Evolutionary conservation across 371 early-diverging fungal species (phyloP).

Genomic region (Mortierella sp.): DNA sequence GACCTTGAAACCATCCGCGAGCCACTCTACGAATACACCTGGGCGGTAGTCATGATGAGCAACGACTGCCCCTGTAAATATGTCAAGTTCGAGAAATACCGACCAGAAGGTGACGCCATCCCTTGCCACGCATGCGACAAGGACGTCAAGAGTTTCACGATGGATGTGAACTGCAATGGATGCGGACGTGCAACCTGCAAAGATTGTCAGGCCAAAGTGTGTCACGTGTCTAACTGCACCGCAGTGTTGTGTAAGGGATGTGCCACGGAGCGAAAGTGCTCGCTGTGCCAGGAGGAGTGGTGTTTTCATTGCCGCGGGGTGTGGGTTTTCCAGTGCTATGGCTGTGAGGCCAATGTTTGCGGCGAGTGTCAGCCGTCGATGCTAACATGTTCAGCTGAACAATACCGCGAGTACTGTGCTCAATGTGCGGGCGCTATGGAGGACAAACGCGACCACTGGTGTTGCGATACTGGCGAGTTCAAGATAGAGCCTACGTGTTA

Average conservation of each 20-base stretch:
- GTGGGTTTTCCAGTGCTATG: constrained; percentile 17
- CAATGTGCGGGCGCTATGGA: constrained; percentile 13
- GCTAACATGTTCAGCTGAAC: neutral
- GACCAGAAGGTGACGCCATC: neutral
- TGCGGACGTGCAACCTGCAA: constrained; percentile 1
- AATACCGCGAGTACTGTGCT: constrained; percentile 13
- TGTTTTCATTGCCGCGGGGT: constrained; percentile 10
- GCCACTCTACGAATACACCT: constrained; percentile 11
- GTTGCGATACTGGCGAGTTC: constrained; percentile 13
- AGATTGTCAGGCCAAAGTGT: constrained; percentile 9
- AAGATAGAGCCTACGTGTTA: neutral
- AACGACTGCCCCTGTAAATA: constrained; percentile 12
- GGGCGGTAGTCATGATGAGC: constrained; percentile 26
- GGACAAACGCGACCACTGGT: constrained; percentile 19
- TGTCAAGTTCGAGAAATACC: constrained; percentile 16
- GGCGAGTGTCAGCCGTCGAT: constrained; percentile 16
- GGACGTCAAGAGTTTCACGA: constrained; percentile 6
- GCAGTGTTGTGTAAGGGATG: constrained; percentile 17
- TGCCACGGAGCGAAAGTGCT: constrained; percentile 10
- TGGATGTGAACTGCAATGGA: neutral
- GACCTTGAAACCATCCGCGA: neutral
- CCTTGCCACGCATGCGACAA: constrained; percentile 22
- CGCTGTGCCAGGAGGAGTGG: constrained; percentile 17
- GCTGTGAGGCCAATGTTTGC: constrained; percentile 16
- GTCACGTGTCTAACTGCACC: neutral